Conservation (phyloP, 2,329 filamentous ascomycete genomes). For the Dendrostoma leiphaemia region DNA sequence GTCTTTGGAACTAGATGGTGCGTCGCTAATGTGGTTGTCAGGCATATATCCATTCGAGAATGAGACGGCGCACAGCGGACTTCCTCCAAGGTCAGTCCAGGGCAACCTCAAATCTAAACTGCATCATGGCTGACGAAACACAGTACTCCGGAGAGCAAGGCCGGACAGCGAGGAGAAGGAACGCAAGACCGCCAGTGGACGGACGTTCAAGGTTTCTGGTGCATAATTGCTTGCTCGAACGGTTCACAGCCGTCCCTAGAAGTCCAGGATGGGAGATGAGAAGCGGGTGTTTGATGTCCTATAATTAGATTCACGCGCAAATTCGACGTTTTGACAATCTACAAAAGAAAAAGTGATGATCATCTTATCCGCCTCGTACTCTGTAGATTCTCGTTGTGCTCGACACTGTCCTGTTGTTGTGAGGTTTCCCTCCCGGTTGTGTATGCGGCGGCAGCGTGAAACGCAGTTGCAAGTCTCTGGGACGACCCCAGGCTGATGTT, state of each 20-base stretch:
- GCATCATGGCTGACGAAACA: conserved; percentile 25
- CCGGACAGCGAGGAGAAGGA: conserved; percentile 97
- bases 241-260: background rate
- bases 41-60: conserved; percentile 97
- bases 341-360: background rate
- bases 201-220: conserved; percentile 72
- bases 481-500: background rate
- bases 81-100: conserved; percentile 81
- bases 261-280: background rate
- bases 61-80: conserved; percentile 95
- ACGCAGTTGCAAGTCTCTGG: background rate
- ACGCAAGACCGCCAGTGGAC: conserved; percentile 93
- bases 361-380: background rate
- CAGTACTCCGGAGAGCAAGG: conserved; percentile 91
- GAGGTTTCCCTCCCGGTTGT: background rate
- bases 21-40: conserved; percentile 28
- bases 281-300: background rate
- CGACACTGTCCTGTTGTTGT: background rate
- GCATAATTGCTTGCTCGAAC: conserved; percentile 18
- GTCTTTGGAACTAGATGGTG: conserved; percentile 12
- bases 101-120: background rate
- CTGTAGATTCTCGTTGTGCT: too few species aligned
- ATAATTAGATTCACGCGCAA: background rate
- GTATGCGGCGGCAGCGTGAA: too few species aligned
- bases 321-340: background rate